phyloP scores from a whole-genome alignment of 116 monocot species.

The Dioscorea cayenensis region DNA sequence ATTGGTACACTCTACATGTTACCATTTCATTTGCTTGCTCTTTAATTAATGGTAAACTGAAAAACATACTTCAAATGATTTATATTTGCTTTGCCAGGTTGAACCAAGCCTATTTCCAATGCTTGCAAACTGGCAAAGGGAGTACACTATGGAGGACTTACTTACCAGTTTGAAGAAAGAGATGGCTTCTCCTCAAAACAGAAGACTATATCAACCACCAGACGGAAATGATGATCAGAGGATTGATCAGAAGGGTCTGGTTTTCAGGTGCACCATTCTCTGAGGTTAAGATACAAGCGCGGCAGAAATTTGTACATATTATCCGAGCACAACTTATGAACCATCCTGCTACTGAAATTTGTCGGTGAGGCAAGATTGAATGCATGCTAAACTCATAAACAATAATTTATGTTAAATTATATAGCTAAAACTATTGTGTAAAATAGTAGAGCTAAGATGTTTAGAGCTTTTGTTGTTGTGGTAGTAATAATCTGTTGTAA shows the following conservation, averaged over 20 bases:
- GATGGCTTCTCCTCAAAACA: constrained; percentile 64
- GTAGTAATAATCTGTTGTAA: too few relatives aligned
- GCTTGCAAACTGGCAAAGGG: constrained; percentile 63
- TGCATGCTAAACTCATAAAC: background rate
- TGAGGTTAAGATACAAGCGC: background rate
- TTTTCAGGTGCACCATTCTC: constrained; percentile 18
- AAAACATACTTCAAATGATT: background rate
- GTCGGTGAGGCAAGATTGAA: background rate
- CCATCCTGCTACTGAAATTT: too few relatives aligned
- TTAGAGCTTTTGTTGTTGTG: too few relatives aligned
- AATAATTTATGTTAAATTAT: background rate
- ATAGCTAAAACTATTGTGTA: background rate
- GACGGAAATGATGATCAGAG: constrained; percentile 40
- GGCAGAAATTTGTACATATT: too few relatives aligned
- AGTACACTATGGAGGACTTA: constrained; percentile 75
- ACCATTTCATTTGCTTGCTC: background rate
- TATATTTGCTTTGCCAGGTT: constrained; percentile 31
- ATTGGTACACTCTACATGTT: constrained; percentile 24
- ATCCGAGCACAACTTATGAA: background rate
- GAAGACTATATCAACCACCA: constrained; percentile 49
- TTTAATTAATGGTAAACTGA: background rate
- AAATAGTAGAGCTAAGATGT: too few relatives aligned
- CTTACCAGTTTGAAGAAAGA: constrained; percentile 63
- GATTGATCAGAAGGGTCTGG: constrained; percentile 11
- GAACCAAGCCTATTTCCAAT: constrained; percentile 55